Evolutionary conservation across 805 yeast genomes (phyloP), one percentile per base, ranked within the genome.

Genomic region (Yamadazyma scolyti): DNA sequence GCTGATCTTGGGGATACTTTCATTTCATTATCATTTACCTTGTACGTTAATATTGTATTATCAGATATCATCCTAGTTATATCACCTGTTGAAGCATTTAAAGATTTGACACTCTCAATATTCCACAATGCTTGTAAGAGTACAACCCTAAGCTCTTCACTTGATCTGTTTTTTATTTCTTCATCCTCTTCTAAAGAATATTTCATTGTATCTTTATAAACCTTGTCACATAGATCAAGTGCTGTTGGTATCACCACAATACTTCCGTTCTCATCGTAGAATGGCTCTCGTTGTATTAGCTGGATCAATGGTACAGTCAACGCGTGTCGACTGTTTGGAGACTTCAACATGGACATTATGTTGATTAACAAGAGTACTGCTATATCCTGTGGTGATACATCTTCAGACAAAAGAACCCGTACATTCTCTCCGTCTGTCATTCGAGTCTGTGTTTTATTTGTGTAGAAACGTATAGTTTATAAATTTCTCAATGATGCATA

Each of bases 351-450:
- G 31, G 3, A 24, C 8, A 61, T 45, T 25, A 21, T 37, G 40
- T 25, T 25, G 7, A 77, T 61, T 9, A 79, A 45, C 3, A 69
- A 52, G 7, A 77, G 43, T 1, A 77, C 42, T 2, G 78, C 73
- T 0, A 79, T 52, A 40, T 74, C 76, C 34, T 73, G 68, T 1
- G 84, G 77, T 5, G 81, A 71, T 16, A 79, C 37, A 32, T 58
- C 68, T 33, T 64, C 70, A 3, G 65, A 47, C 19, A 61, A 44
- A 9, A 59, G 40, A 16, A 59, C 42, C 32, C 48, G 45, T 14
- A 44, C 33, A 28, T 39, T 28, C 5, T 21, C 22, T n/a, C n/a
- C n/a, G n/a, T n/a, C n/a, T n/a, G n/a, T n/a, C n/a, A n/a, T n/a
- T n/a, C n/a, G n/a, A n/a, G n/a, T n/a, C n/a, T n/a, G n/a, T n/a